Percentiles rank a stretch among this genome's conserved stretches.
Evolutionary conservation across 768 basidiomycete genomes (phyloP).

Genomic region (Panellus pusillus): DNA sequence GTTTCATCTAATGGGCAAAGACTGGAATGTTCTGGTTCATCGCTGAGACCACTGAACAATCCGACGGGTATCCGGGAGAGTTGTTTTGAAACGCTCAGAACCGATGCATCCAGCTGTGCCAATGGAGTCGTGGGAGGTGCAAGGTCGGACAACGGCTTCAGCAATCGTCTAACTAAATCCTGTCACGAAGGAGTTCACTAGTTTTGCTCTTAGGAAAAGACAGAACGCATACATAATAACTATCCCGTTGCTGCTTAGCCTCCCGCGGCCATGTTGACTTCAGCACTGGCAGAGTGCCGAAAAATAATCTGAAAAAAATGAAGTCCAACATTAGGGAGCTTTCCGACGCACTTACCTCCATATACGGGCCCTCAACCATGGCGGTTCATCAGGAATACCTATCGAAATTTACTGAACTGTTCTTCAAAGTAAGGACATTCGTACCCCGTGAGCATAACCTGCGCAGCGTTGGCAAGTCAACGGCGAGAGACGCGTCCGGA

Average conservation of each 20-base stretch:
- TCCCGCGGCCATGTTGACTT: slow-evolving; percentile 64
- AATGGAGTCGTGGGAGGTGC: slow-evolving; percentile 42
- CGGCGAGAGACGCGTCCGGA: slow-evolving; percentile 42
- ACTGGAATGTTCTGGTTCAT: slow-evolving; percentile 46
- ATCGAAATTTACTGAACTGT: slow-evolving; percentile 1
- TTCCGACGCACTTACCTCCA: slow-evolving; percentile 60
- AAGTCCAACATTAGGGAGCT: background rate
- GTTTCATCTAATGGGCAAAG: slow-evolving; percentile 52
- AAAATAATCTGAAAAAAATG: slow-evolving; percentile 47
- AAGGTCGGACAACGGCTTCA: slow-evolving; percentile 51
- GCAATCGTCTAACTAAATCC: slow-evolving; percentile 68
- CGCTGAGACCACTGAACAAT: slow-evolving; percentile 50
- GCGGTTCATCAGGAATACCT: slow-evolving; percentile 76
- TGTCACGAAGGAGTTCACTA: slow-evolving; percentile 27
- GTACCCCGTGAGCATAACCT: slow-evolving; percentile 62
- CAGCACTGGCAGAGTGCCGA: slow-evolving; percentile 58
- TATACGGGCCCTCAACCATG: slow-evolving; percentile 72
- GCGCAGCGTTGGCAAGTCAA: slow-evolving; percentile 59
- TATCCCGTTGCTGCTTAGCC: slow-evolving; percentile 58
- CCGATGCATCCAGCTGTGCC: slow-evolving; percentile 43
- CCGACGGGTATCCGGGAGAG: slow-evolving; percentile 53
- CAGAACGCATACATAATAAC: slow-evolving; percentile 62
- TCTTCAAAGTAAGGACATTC: slow-evolving; percentile 14
- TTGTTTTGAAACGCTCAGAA: slow-evolving; percentile 54
- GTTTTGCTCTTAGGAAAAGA: background rate